These are phyloP conservation scores for Hypoxylon sp. DNA, from an alignment of 2,329 filamentous ascomycete species.

Conservation along the genomic window DNA sequence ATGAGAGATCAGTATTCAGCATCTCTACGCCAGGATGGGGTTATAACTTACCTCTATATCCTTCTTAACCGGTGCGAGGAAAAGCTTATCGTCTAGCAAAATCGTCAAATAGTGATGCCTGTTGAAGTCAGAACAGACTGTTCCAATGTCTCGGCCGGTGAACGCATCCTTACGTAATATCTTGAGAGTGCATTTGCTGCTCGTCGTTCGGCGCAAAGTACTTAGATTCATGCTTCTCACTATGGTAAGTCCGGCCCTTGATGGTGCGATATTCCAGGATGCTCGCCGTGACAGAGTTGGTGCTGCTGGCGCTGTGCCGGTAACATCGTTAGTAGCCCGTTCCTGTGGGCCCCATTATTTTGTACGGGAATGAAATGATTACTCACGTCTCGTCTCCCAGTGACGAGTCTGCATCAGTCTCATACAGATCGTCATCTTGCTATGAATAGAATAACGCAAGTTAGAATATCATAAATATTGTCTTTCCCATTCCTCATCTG, in stretches of 20 bases:
- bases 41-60: constrained; percentile 6
- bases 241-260: constrained; percentile 50
- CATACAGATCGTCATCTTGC: constrained; percentile 36
- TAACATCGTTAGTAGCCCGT: constrained; percentile 1
- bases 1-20: background rate
- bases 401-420: constrained; percentile 44
- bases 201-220: constrained; percentile 48
- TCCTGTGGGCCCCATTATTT: background rate
- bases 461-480: constrained; percentile 1
- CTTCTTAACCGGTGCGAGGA: constrained; percentile 38
- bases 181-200: constrained; percentile 45
- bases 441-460: background rate
- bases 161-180: constrained; percentile 34
- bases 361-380: constrained; percentile 5
- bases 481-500: background rate
- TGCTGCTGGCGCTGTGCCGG: constrained; percentile 44
- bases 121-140: background rate
- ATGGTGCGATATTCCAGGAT: constrained; percentile 51
- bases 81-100: constrained; percentile 50
- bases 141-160: background rate
- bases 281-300: constrained; percentile 49
- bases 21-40: background rate
- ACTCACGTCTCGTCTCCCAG: constrained; percentile 47
- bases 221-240: constrained; percentile 43
- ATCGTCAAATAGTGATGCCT: constrained; percentile 50